These are phyloP conservation scores for Reutealis trisperma DNA, from an alignment of 345 rosid species.

Conservation along the genomic window DNA sequence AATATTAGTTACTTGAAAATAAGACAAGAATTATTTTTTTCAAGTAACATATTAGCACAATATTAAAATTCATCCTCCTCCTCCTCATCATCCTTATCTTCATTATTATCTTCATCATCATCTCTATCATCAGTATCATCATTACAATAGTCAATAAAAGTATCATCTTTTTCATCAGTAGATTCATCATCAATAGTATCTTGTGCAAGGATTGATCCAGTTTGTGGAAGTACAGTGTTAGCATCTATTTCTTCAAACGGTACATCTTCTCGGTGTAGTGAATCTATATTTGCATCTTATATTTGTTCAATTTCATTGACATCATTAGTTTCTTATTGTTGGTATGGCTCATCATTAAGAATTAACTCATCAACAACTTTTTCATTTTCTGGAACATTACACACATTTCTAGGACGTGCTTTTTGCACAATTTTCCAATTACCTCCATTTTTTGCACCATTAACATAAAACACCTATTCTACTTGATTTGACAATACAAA, in stretches of 20 bases:
- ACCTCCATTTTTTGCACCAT: neutral
- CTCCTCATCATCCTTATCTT: too few species aligned
- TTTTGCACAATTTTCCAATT: neutral
- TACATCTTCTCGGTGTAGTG: neutral
- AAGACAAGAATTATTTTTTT: too few species aligned
- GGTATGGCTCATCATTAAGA: neutral
- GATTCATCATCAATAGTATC: neutral
- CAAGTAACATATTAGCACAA: too few species aligned
- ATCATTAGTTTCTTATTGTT: neutral
- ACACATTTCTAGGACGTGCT: neutral
- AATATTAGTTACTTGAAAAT: too few species aligned
- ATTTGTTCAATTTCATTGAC: neutral
- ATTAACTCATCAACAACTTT: neutral
- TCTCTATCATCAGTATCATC: neutral
- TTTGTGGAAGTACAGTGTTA: neutral
- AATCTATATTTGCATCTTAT: neutral
- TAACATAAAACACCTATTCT: neutral
- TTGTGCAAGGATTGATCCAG: neutral
- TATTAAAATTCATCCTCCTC: too few species aligned
- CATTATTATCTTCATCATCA: neutral
- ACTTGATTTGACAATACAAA: conserved; percentile 9
- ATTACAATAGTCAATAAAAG: neutral
- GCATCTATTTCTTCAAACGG: neutral
- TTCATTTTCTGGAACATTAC: neutral
- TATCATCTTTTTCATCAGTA: neutral